These are phyloP conservation scores for Collybiopsis confluens DNA, from an alignment of 768 basidiomycete genomes.

Conservation along the genomic window DNA sequence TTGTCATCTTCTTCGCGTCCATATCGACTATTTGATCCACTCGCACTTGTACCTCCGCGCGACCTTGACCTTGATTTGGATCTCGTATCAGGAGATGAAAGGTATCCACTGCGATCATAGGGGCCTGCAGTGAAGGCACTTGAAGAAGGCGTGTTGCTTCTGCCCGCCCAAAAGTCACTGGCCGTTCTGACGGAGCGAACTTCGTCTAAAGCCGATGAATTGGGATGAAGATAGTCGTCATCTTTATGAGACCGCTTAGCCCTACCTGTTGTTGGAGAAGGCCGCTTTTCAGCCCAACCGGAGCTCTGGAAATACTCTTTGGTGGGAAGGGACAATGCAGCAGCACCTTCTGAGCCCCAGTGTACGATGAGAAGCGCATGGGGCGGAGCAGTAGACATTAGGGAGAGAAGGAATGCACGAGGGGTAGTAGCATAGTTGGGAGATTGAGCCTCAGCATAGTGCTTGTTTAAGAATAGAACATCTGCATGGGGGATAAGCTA, in stretches of 20 bases:
- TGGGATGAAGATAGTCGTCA: background rate
- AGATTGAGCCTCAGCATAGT: slow-evolving; percentile 63
- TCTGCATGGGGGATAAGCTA: slow-evolving; percentile 82
- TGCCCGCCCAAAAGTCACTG: slow-evolving; percentile 75
- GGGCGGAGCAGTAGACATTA: slow-evolving; percentile 59
- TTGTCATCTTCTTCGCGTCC: slow-evolving; percentile 39
- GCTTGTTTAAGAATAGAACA: slow-evolving; percentile 73
- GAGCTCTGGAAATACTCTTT: slow-evolving; percentile 85
- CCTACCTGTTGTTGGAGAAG: background rate
- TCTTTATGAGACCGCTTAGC: slow-evolving; percentile 19
- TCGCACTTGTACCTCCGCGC: background rate
- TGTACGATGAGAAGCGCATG: slow-evolving; percentile 80
- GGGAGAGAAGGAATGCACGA: slow-evolving; percentile 71
- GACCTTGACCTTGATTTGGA: slow-evolving; percentile 8
- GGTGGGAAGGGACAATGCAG: slow-evolving; percentile 76
- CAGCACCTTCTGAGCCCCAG: slow-evolving; percentile 78
- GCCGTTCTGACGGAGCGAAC: slow-evolving; percentile 55
- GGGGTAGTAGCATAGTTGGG: slow-evolving; percentile 61
- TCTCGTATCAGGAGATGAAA: slow-evolving; percentile 9
- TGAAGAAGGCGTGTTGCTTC: slow-evolving; percentile 49
- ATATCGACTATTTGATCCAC: background rate
- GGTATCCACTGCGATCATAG: slow-evolving; percentile 12
- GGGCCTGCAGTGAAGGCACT: slow-evolving; percentile 46
- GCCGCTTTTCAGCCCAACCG: slow-evolving; percentile 64
- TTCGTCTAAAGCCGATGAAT: slow-evolving; percentile 23